Percentiles rank a stretch among this genome's conserved stretches.
Conservation (phyloP, 257 asterid species). For the Parsonsia alboflavescens region DNA sequence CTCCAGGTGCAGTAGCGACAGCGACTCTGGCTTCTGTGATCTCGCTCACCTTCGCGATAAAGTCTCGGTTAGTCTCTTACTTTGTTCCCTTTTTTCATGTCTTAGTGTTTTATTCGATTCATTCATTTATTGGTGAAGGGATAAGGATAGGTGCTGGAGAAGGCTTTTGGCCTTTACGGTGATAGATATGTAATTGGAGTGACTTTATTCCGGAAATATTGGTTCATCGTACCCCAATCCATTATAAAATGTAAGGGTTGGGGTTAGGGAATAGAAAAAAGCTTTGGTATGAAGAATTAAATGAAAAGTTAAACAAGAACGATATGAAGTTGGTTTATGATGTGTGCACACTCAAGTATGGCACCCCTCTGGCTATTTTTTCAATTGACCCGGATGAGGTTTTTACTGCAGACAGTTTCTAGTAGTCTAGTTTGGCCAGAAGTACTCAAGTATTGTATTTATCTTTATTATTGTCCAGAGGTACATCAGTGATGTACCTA, state of each 20-base stretch:
- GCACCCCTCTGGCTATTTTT: not conserved
- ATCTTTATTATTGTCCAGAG: not conserved
- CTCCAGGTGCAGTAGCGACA: slow-evolving; percentile 60
- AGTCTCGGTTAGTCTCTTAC: slow-evolving; percentile 45
- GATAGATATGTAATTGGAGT: not conserved
- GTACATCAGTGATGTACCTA: not conserved
- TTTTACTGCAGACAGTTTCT: not conserved
- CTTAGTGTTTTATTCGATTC: not conserved
- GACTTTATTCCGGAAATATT: not conserved
- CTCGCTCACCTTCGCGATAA: slow-evolving; percentile 57
- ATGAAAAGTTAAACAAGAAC: not conserved
- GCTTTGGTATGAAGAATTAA: not conserved
- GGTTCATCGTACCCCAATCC: not conserved
- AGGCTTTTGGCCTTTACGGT: not conserved
- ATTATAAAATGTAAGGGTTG: too few species aligned
- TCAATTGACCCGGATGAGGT: not conserved
- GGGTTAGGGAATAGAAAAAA: not conserved
- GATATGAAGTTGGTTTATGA: not conserved
- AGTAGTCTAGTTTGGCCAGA: not conserved
- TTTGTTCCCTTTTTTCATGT: not conserved
- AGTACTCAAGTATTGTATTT: not conserved
- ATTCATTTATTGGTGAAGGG: not conserved
- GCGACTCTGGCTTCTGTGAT: slow-evolving; percentile 61
- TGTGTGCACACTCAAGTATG: not conserved
- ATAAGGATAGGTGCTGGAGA: not conserved